These are phyloP conservation scores for Globisporangium polare DNA, from an alignment of 352 stramenopile species.

Conservation along the genomic window DNA sequence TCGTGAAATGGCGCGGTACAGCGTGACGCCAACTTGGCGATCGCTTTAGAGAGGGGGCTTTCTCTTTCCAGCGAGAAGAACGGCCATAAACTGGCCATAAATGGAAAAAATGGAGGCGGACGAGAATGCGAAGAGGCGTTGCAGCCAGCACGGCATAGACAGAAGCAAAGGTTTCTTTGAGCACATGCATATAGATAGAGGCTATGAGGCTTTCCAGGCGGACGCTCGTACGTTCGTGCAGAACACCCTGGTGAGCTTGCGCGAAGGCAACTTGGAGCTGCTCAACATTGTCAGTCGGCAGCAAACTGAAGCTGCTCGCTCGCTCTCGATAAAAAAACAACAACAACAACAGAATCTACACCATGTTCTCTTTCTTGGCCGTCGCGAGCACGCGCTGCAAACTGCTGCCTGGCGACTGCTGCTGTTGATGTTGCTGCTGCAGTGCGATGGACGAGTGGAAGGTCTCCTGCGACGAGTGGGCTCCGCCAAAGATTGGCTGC, in stretches of 20 bases:
- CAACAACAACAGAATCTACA: constrained; percentile 18
- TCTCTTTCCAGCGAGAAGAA: background rate
- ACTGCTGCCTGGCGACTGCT: constrained; percentile 16
- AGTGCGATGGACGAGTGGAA: constrained; percentile 8
- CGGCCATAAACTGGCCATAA: background rate
- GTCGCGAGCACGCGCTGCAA: constrained; percentile 25
- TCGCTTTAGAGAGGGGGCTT: constrained; percentile 1
- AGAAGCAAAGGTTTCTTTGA: background rate
- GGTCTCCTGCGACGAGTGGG: constrained; percentile 19
- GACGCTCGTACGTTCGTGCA: background rate
- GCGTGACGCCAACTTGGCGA: background rate
- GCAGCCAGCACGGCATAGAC: background rate
- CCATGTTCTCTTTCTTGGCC: constrained; percentile 35
- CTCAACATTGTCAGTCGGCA: background rate
- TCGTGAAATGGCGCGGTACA: background rate
- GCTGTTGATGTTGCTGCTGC: constrained; percentile 17
- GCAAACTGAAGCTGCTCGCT: background rate
- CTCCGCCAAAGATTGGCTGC: constrained; percentile 78
- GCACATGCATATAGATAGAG: constrained; percentile 8
- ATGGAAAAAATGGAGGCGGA: background rate
- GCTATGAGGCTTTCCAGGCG: background rate
- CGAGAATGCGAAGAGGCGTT: background rate
- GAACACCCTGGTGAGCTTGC: background rate
- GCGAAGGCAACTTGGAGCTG: background rate
- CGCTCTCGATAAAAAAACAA: background rate